These are phyloP conservation scores for Pleurotus cornucopiae DNA, from an alignment of 768 basidiomycete genomes.

Conservation along the genomic window DNA sequence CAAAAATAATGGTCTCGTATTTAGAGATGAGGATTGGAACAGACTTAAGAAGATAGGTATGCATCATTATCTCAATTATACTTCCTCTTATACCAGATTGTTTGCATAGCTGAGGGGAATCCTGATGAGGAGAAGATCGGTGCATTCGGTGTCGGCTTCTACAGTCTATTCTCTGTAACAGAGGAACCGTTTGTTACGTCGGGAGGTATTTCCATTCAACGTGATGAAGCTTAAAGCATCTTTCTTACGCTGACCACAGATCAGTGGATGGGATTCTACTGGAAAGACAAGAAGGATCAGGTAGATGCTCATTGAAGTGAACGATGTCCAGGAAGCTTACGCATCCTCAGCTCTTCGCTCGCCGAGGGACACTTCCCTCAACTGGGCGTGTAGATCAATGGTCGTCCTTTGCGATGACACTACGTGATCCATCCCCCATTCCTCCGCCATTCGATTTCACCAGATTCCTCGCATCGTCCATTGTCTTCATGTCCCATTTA, in stretches of 20 bases:
- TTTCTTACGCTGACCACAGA: constrained; percentile 34
- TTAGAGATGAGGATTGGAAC: constrained; percentile 85
- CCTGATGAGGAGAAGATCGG: constrained; percentile 95
- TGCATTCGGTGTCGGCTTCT: constrained; percentile 83
- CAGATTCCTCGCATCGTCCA: constrained; percentile 83
- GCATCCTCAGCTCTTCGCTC: constrained; percentile 64
- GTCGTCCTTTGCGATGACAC: constrained; percentile 88
- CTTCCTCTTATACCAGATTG: not conserved
- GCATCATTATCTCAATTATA: constrained; percentile 12
- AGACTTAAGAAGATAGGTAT: constrained; percentile 85
- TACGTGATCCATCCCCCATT: constrained; percentile 77
- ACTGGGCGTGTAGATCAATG: constrained; percentile 40
- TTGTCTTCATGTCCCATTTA: constrained; percentile 89
- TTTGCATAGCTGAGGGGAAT: constrained; percentile 74
- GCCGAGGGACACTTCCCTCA: constrained; percentile 63
- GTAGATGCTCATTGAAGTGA: constrained; percentile 26
- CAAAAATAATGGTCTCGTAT: constrained; percentile 82
- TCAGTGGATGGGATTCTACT: constrained; percentile 94
- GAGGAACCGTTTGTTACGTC: constrained; percentile 82
- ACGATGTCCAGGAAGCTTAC: constrained; percentile 5
- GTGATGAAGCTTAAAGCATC: constrained; percentile 13
- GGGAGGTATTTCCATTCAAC: constrained; percentile 45
- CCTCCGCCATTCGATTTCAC: constrained; percentile 84
- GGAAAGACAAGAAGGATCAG: constrained; percentile 92
- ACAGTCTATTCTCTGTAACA: constrained; percentile 73